Evolutionary conservation across 805 yeast species (phyloP), one percentile per base, ranked within the genome.

Genomic region (Debaryomyces hansenii): DNA sequence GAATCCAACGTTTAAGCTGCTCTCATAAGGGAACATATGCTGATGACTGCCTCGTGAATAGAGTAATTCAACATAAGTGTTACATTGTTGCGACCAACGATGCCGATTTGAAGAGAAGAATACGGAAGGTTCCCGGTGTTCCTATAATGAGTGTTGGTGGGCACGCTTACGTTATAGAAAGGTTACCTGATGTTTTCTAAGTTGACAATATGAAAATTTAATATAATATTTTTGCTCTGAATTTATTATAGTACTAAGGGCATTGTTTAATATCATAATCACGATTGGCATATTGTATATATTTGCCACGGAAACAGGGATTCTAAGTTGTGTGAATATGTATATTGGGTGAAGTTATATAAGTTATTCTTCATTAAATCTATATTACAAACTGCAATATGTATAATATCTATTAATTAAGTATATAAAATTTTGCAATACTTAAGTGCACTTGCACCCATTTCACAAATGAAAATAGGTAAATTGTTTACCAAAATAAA

Each of bases 61-160:
- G 99, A 57, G 96, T 94, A 5, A 78, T 92, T 65, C 97, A 92
- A 61, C 98, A 94, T 70, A 94, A 94, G 64, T 94, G 99, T 69
- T 94, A 83, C 60, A 91, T 94, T 46, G 97, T 94, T 32, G 99
- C 99, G 41, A 92, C 98, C 1, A 94, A 92, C 64, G 99, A 94
- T 83, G 97, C 96, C 11, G 98, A 92, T 58, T 74, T 94, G 63
- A 94, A 94, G 64, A 83, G 97, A 60, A 80, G 99, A 66, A 80
- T 94, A 28, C 81, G 99, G 71, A 94, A 94, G 67, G 90, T 94
- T 21, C 99, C 99, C 1, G 99, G 99, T 59, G 87, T 94, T 51
- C 99, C 99, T 10, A 74, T 94, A 31, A 83, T 94, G 95, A 89
- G 96, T 69, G 99, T 94, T 5, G 99, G 98, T 31, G 87, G 87